Conservation (phyloP, 2,329 filamentous ascomycete species). For the Neocatenulostroma microsporum region DNA sequence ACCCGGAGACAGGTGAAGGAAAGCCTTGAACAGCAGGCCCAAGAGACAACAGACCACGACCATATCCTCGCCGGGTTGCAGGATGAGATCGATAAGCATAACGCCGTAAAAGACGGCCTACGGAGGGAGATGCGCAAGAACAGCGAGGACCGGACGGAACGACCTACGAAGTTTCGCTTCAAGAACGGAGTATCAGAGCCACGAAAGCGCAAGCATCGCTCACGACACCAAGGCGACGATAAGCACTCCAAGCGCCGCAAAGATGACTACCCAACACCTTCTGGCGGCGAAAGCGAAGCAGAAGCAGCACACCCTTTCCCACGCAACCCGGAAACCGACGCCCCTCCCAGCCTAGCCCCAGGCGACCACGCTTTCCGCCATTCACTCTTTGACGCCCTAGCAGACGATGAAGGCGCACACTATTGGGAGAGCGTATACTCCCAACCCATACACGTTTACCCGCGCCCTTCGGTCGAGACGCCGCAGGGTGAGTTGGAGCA, state of each 20-base stretch:
- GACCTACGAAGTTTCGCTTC: conserved; percentile 24
- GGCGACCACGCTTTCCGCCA: conserved; percentile 72
- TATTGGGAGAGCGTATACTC: conserved; percentile 98
- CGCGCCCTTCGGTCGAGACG: conserved; percentile 55
- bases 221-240: conserved; percentile 9
- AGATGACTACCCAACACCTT: conserved; percentile 4
- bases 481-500: conserved; percentile 56
- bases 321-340: conserved; percentile 21
- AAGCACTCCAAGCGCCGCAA: conserved; percentile 12
- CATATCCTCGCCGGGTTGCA: conserved; percentile 24
- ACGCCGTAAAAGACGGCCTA: conserved; percentile 12
- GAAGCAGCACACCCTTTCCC: conserved; percentile 27
- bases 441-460: conserved; percentile 81
- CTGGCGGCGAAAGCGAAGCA: conserved; percentile 4
- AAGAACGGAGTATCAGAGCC: conserved; percentile 20
- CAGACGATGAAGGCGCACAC: conserved; percentile 85
- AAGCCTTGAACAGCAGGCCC: conserved; percentile 12
- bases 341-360: conserved; percentile 6
- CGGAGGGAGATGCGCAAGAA: conserved; percentile 10
- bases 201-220: conserved; percentile 19
- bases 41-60: conserved; percentile 23
- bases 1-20: conserved; percentile 24
- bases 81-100: conserved; percentile 29
- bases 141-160: conserved; percentile 5
- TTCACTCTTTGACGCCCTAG: conserved; percentile 92